Base-by-base conservation (phyloP, 2,329 filamentous ascomycete genomes). In the Calonectria multiphialidica region DNA sequence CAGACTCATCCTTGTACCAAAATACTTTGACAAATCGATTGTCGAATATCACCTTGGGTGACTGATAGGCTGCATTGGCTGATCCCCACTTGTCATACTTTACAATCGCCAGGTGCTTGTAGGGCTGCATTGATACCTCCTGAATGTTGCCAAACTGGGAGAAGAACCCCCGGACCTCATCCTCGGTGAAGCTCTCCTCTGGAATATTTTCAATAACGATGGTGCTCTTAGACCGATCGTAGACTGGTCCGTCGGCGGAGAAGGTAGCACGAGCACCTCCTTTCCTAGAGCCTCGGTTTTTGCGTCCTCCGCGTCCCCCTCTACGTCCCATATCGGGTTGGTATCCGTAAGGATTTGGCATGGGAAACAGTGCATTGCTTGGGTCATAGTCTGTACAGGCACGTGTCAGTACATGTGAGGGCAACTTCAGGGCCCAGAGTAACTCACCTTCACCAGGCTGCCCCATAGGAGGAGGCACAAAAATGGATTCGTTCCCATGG, bases 11-110 rank as follows among this genome's bases (percentile, higher is more conserved):
- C 76, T 91, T 93, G 80, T 91, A 89, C 94, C 94, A 96, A 78
- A 93, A 95, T 0, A 96, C 93, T 78, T 95, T 96, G 61, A 97
- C 94, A 77, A 97, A 97, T 13, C 94, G 88, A 77, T 96, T 97
- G 78, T 96, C 93, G 79, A 96, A 97, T 53, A 97, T 92, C 57
- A 92, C 92, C 79, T 95, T 95, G 0, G 94, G 94, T 10, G 93
- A 95, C 57, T 89, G 88, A 81, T 94, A 95, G 2, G 94, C 94
- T 18, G 90, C 89, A 71, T 91, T 90, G 16, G 94, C 94, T 16
- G 90, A 84, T 8, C 88, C 87, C 88, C 92, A 93, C 49, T 87
- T 88, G 63, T 91, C 88, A 77, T 89, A 97, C 76, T 92, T 93
- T 74, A 97, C 87, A 35, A 94, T 86, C 1, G 94, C 94, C 18